Evolutionary conservation across 2,329 filamentous ascomycete genomes (phyloP), one percentile per base, ranked within the genome.

Genomic region (Cercospora zeae-maydis): DNA sequence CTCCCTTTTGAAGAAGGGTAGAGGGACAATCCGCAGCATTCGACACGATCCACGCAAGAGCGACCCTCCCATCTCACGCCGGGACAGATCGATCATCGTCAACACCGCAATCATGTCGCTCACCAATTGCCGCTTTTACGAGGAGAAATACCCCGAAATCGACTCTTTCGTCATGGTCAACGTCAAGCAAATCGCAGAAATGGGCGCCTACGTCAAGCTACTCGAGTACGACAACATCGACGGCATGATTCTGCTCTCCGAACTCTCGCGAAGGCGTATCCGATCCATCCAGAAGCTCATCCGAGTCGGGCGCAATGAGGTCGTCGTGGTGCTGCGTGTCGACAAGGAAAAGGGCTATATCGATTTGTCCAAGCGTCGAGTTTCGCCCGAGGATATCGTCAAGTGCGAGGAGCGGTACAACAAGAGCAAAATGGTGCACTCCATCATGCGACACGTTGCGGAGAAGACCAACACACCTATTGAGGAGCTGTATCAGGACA

Each of bases 161-260:
- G 95, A 99, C 82, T 96, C 92, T 84, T 98, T 97, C 81, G 96
- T 99, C 77, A 99, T 99, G 95, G 95, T 99, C 78, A 99, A 98
- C 80, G 95, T 98, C 74, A 96, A 96, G 86, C 92, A 96, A 90
- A 99, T 99, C 77, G 95, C 95, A 78, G 96, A 99, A 81, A 99
- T 99, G 96, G 95, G 95, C 79, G 95, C 96, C 74, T 99, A 99
- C 79, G 96, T 99, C 76, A 99, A 99, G 83, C 88, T 99, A 61
- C 89, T 99, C 73, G 95, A 99, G 82, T 99, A 99, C 81, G 95
- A 99, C 81, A 97, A 98, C 82, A 99, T 99, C 75, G 96, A 99
- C 78, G 95, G 95, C 86, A 99, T 99, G 96, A 99, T 99, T 75
- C 83, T 99, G 70, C 91, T 99, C 70, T 96, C 92, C 74, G 95